Evolutionary conservation across 1,284 basidiomycete genomes (phyloP), one percentile per base, ranked within the genome.

Genomic region (Leccinum insolens): DNA sequence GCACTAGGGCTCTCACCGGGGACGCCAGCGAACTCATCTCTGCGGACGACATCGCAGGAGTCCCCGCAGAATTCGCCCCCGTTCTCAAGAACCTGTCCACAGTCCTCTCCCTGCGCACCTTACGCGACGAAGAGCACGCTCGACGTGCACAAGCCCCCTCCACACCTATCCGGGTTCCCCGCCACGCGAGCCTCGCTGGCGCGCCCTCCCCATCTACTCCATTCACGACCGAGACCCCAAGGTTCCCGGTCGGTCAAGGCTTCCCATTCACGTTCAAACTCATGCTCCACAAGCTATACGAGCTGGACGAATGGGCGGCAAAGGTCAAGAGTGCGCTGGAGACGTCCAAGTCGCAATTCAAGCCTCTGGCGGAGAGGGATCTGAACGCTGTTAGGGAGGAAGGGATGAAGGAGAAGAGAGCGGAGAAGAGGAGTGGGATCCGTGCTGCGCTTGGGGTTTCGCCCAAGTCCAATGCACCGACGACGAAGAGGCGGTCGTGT

Each of bases 181-280:
- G 76, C 34, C 73, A 79, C 49, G 79, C 80, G 67, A 80, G 79
- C 5, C 71, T 79, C 57, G 71, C 78, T 3, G 70, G 70, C 15
- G 60, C 63, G 7, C 52, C 62, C 14, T 61, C 64, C 55, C n/a
- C 46, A 49, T 49, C 46, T 20, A 6, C 46, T 20, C 49, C 20
- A 52, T 52, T 22, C 49, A 22, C 49, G 20, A 6, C 62, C 14
- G 76, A 77, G 49, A 78, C 71, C 2, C 76, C 77, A 4, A 78
- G 78, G 52, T 88, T 87, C 67, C 84, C 84, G 3, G 71, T 83
- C 5, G 80, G 72, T 2, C 80, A 80, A 68, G 78, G 79, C 22
- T 87, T 84, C 72, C 81, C 82, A 17, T 90, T 90, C 79, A 89
- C 86, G 34, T 90, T 89, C 81, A 86, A 85, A 72, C 80, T 87